Conservation (phyloP, 129 eudicot genomes). For the Flaveria brownii region DNA sequence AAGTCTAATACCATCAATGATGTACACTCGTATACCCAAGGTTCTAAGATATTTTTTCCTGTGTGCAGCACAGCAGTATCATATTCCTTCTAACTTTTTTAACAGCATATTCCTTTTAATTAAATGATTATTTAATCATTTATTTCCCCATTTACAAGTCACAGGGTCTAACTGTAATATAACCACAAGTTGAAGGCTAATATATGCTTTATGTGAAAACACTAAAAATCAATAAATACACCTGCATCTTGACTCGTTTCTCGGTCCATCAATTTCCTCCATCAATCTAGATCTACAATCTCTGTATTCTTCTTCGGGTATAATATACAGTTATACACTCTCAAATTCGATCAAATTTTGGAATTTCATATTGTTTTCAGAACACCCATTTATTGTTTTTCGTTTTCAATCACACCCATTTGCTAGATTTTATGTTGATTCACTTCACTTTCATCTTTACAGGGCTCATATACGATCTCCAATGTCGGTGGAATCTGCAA, state of each 20-base stretch:
- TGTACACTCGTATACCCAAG: no score
- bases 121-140: no score
- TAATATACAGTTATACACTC: slow-evolving; percentile 7
- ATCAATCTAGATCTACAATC: slow-evolving; percentile 39
- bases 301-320: slow-evolving; percentile 17
- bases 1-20: no score
- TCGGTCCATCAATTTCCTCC: slow-evolving; percentile 20
- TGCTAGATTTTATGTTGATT: no score
- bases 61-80: no score
- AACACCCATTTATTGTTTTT: background rate
- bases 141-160: background rate
- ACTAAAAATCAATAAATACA: background rate
- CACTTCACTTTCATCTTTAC: background rate
- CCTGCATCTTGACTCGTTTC: slow-evolving; percentile 32
- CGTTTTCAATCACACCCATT: no score
- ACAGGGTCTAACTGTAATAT: slow-evolving; percentile 10
- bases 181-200: slow-evolving; percentile 12
- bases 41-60: no score
- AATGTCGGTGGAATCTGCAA: slow-evolving; percentile 34
- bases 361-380: background rate
- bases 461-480: background rate
- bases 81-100: no score
- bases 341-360: slow-evolving; percentile 5
- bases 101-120: no score
- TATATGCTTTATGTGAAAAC: background rate